Evolutionary conservation across 768 basidiomycete genomes (phyloP), one percentile per base, ranked within the genome.

Genomic region (Hydnomerulius pinastri): DNA sequence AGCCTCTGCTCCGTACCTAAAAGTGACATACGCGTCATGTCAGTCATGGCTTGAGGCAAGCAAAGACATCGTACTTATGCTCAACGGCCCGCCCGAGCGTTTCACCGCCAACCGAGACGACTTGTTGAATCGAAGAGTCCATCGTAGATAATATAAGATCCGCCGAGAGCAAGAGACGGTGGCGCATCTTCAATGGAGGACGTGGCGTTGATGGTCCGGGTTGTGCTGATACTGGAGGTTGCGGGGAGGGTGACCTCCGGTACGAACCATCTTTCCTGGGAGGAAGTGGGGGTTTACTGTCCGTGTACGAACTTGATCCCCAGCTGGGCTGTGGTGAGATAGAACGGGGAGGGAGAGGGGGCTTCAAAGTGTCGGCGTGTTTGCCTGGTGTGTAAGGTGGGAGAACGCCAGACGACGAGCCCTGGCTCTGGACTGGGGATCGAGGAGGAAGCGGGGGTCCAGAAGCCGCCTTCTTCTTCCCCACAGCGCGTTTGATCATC

Each of bases 111-210:
- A 67, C 71, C 54, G 84, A 77, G 20, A 86, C 64, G 6, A 86
- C 54, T 40, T 75, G 75, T 35, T 77, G 71, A 24, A 78, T 71
- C 8, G 82, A 83, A 53, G 81, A 71, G 62, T 87, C 83, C 29
- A 86, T 70, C 4, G 85, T 83, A 12, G 83, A 79, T 9, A 84
- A 71, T 46, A 88, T 78, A 40, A 87, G 73, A 60, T 86, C 83
- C n/a, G 80, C 81, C 13, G 82, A 82, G 44, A 86, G 76, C 17
- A 86, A 60, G 21, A 86, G 57, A 21, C 79, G 76, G 36, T 77
- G 74, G 49, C 67, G 77, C 27, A 61, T 79, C 8, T 71, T 68
- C 8, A 79, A 66, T 17, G 38, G 54, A 12, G 20, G 54, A 10
- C 35, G 33, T 5, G 50, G 48, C 20, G 45, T 10, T 11, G 59